Evolutionary conservation across 2,329 filamentous ascomycete genomes (phyloP), one percentile per base, ranked within the genome.

Genomic region (Alternaria incomplexa): DNA sequence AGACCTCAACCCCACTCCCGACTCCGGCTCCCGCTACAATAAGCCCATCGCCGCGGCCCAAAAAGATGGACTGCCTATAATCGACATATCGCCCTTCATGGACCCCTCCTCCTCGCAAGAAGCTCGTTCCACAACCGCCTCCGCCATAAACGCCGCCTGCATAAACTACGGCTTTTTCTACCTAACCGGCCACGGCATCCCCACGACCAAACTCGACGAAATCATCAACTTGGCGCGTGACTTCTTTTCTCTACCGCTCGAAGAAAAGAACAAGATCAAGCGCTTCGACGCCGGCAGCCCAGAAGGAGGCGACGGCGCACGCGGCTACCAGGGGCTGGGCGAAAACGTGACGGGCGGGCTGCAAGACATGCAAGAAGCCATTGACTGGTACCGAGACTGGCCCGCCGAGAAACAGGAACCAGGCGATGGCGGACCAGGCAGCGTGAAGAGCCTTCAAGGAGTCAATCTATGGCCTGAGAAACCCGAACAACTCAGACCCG

Each of bases 141-240:
- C 65, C 7, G 74, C 79, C 30, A 76, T 81, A 44, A 73, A 77
- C 54, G 45, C 62, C 22, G 81, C 81, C 5, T 83, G 81, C 67
- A 65, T 66, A 15, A 67, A 75, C 47, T 80, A 79, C 56, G 81
- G 81, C 58, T 83, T 83, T 72, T 81, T 83, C 69, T 82, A 83
- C 64, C 77, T 83, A 3, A 79, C 72, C 32, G 78, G 78, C 6
- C 81, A 83, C 65, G 81, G 79, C 12, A 80, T 83, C 20, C 75
- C 81, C 0, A 13, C 40, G 0, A 13, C 67, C 1, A 72, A 56
- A 6, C 70, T 79, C 6, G 66, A 76, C 20, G 25, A 69, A 9
- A 58, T 81, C 11, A 71, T 81, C 28, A 43, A 52, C 3, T 72
- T 80, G 4, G 77, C 79, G 0, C 73, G 77, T 4, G 48, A 63